Conservation (phyloP, 129 eudicot species). For the sunflower (Helianthus annuus) region HanXRQr2.0-SUNRISE NC_035448.2:204752161-204752660, state of each 20-base stretch:
- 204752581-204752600: neutral
- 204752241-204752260: constrained; percentile 52
- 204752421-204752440: constrained; percentile 25
- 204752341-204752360: constrained; percentile 46
- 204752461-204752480: constrained; percentile 39
- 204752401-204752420: neutral
- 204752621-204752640: neutral
- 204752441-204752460: constrained; percentile 18
- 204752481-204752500: constrained; percentile 26
- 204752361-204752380: neutral
- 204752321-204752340: constrained; percentile 61
- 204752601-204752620: neutral
- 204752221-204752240: constrained; percentile 64
- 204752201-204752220: constrained; percentile 65
- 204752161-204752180: constrained; percentile 52
- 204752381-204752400: constrained; percentile 12
- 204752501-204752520: constrained; percentile 18
- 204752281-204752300: constrained; percentile 62
- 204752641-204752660: neutral
- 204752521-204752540: neutral
- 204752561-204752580: constrained; percentile 2
- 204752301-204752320: constrained; percentile 72
- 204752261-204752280: constrained; percentile 61
- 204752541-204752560: neutral
- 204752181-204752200: constrained; percentile 68